Evolutionary conservation across 140 eudicot species (phyloP), one percentile per base, ranked within the genome.

Genomic region (Senecio squalidus): DNA sequence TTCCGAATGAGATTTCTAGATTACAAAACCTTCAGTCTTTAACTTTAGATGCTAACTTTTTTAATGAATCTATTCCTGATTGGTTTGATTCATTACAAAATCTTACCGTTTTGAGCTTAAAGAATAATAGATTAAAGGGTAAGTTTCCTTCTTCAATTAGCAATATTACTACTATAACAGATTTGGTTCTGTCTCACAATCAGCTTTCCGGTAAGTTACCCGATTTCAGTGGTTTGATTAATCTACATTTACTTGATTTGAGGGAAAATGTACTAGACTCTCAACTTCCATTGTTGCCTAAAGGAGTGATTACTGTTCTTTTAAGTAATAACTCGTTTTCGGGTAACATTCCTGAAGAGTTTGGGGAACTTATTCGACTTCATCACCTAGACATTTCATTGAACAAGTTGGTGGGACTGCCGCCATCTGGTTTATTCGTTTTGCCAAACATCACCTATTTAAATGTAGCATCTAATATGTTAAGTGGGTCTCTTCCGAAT

Each of bases 31-130:
- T 91, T 65, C 84, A 73, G 29, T 68, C 85, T 45, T 71, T 91
- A 31, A 70, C 74, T 30, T 73, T 91, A 31, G 98, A 86, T 77
- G 85, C 64, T 9, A 91, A 91, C 58, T 81, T 64, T 59, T 91
- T 91, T 67, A 91, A 86, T 73, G 98, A 70, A 34, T 74, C 92
- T 13, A 41, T 84, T 29, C 96, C 98, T 11, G 94, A 76, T 34
- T 76, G 85, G 94, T 70, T 91, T 53, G 82, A 70, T 70, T 76
- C 94, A 4, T 62, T 81, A 20, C 53, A 80, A 5, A 86, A 83
- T 40, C 94, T 91, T 34, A 80, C 94, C 6, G 55, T 70, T 28
- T 74, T 91, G 69, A 86, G 98, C 78, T 75, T 91, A 23, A 81
- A 75, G 79, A 86, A 76, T 76, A 91, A 91, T 71, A 66, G 62